Base-by-base conservation (phyloP, 1,284 basidiomycete genomes). In the Apiotrichum veenhuisii region DNA sequence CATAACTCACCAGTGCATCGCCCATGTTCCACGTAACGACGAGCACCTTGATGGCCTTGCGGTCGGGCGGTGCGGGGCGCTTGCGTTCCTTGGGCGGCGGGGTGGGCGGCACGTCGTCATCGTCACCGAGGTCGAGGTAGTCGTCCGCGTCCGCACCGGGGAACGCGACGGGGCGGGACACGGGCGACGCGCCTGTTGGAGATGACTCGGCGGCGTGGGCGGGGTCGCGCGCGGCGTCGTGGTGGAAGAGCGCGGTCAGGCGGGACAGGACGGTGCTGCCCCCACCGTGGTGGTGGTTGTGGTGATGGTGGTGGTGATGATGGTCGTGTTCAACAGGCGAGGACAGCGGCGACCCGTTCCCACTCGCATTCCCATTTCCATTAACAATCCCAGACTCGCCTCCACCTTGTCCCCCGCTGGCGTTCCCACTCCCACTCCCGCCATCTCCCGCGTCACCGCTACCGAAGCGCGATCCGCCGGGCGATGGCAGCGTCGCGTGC, bases 1-100 rank as follows among this genome's bases (percentile, higher is more conserved):
- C 4, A 14, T 12, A 8, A 65, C 73, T 68, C 44, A 79, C 78
- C 33, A 81, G 59, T 2, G 75, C 72, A 59, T 76, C 76, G 12
- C 77, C 79, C 76, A 80, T 79, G 60, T 81, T 81, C 80, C 80
- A 81, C 2, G 79, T 80, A 44, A 80, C 72, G 52, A 80, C 71
- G 48, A 78, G 69, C 27, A 81, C 75, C 61, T 80, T 81, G 66
- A 81, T 77, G 1, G 72, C 69, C 10, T 71, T 62, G n/a, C 74
- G 59, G 49, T 74, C 62, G 8, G 50, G 38, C 40, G 30, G 36
- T 33, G 55, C 20, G 1, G 44, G 30, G 26, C 17, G 34, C 9
- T 23, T 17, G 15, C 26, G 43, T 5, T 41, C 40, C n/a, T 46
- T 30, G 7, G 44, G 44, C 26, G 46, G 46, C 22, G 30, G 46